phyloP scores from a whole-genome alignment of 306 rosid genomes.

The Pyrus betulifolia region DNA sequence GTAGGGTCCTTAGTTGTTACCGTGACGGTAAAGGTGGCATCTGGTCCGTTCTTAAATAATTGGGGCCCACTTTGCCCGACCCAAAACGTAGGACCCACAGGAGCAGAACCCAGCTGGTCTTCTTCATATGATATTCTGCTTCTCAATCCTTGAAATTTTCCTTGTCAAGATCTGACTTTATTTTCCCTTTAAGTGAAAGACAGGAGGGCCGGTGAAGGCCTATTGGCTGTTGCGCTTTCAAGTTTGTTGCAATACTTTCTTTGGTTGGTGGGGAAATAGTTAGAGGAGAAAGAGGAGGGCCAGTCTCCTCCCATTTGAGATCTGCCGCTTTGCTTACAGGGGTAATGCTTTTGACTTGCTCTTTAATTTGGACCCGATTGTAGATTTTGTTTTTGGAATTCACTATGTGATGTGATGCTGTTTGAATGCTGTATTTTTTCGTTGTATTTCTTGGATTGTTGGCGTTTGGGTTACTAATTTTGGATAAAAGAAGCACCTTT shows the following conservation, averaged over 20 bases:
- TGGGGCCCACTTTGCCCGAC: slow-evolving; percentile 26
- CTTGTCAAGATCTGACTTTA: slow-evolving; percentile 52
- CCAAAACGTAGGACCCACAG: slow-evolving; percentile 33
- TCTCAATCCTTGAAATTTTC: slow-evolving; percentile 17
- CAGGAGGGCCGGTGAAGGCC: neutral
- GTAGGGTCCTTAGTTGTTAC: neutral
- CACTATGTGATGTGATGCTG: neutral
- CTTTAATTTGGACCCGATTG: slow-evolving; percentile 6
- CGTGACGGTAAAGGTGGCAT: neutral
- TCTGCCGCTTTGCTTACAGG: slow-evolving; percentile 52
- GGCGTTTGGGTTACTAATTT: neutral
- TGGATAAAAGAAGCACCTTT: neutral
- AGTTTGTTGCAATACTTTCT: slow-evolving; percentile 18
- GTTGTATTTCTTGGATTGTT: neutral
- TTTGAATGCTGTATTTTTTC: neutral
- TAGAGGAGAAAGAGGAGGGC: slow-evolving; percentile 1
- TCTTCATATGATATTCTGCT: neutral
- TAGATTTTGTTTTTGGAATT: neutral
- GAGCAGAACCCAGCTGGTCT: slow-evolving; percentile 53
- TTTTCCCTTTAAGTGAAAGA: slow-evolving; percentile 2
- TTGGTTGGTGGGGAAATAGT: slow-evolving; percentile 20
- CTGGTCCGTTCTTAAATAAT: neutral
- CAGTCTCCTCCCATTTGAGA: slow-evolving; percentile 29
- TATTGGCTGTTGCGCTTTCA: neutral
- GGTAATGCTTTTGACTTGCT: slow-evolving; percentile 26